phyloP scores from a whole-genome alignment of 768 basidiomycete genomes.

The Amanita jacksonii region DNA sequence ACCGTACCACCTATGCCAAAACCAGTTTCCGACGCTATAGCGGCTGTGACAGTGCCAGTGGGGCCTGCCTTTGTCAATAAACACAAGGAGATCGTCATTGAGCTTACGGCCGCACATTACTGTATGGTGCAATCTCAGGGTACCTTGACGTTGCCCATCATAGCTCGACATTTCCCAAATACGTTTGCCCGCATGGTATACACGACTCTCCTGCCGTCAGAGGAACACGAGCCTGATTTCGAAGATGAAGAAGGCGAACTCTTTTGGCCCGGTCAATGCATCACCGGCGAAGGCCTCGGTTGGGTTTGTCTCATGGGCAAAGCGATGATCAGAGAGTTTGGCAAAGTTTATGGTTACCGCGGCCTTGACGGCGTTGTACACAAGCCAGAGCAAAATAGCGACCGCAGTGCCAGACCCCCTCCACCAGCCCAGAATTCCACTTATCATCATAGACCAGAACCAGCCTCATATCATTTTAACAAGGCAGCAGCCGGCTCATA shows the following conservation, averaged over 20 bases:
- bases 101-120: conserved; percentile 30
- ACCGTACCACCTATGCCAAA: conserved; percentile 30
- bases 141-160: conserved; percentile 52
- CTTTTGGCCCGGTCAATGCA: conserved; percentile 72
- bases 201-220: conserved; percentile 48
- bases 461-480: neutral
- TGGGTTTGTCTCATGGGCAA: conserved; percentile 87
- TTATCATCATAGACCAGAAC: neutral
- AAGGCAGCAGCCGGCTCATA: conserved; percentile 4
- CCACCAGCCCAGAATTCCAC: neutral
- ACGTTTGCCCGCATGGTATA: conserved; percentile 69
- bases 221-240: conserved; percentile 74
- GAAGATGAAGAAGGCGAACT: conserved; percentile 82
- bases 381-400: conserved; percentile 38
- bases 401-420: conserved; percentile 2
- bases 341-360: conserved; percentile 62
- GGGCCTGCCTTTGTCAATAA: conserved; percentile 30
- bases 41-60: conserved; percentile 33
- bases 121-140: conserved; percentile 43
- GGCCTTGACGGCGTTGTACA: conserved; percentile 67
- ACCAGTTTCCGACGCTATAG: conserved; percentile 34
- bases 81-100: conserved; percentile 32
- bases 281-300: conserved; percentile 69
- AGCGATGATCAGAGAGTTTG: conserved; percentile 79
- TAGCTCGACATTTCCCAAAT: conserved; percentile 64